A percentile compares a stretch with the other conserved stretches of the same genome.
These are phyloP conservation scores for Globisporangium ultimum DNA, from an alignment of 352 stramenopile species.

Conservation along the genomic window DNA sequence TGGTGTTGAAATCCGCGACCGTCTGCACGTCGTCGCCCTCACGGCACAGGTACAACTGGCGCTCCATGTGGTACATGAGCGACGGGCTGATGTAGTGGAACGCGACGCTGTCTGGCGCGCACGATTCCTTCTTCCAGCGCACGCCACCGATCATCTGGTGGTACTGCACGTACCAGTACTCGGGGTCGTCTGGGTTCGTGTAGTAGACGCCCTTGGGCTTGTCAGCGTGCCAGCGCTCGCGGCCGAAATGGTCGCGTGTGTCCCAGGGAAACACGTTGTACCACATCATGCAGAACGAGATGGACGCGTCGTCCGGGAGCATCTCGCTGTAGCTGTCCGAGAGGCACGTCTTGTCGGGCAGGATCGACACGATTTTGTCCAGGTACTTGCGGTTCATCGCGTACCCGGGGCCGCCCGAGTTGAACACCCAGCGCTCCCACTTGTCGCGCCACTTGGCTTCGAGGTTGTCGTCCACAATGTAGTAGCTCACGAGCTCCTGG, in stretches of 20 bases:
- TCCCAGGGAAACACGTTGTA: constrained; percentile 67
- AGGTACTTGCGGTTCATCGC: constrained; percentile 78
- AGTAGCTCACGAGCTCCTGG: constrained; percentile 67
- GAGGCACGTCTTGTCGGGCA: constrained; percentile 56
- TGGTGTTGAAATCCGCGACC: constrained; percentile 50
- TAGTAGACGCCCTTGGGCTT: constrained; percentile 68
- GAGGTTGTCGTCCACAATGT: constrained; percentile 63
- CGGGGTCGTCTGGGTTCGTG: constrained; percentile 38
- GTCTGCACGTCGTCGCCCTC: constrained; percentile 36
- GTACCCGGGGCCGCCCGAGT: constrained; percentile 73
- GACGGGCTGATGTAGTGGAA: constrained; percentile 74
- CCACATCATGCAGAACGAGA: constrained; percentile 89
- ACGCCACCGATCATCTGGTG: constrained; percentile 70
- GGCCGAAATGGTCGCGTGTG: constrained; percentile 59
- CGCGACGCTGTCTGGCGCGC: constrained; percentile 60
- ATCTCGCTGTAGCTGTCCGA: constrained; percentile 65
- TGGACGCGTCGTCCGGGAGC: constrained; percentile 74
- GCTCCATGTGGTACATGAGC: constrained; percentile 81
- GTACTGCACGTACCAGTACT: constrained; percentile 77
- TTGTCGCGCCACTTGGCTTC: constrained; percentile 45
- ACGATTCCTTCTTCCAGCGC: constrained; percentile 39
- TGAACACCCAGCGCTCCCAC: constrained; percentile 80
- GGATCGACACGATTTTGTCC: constrained; percentile 57
- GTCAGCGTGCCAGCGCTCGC: constrained; percentile 76
- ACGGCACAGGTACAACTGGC: constrained; percentile 67